Evolutionary conservation across 108 stramenopile species (phyloP), one percentile per base, ranked within the genome.

Genomic region (Thalassiosira profunda): DNA sequence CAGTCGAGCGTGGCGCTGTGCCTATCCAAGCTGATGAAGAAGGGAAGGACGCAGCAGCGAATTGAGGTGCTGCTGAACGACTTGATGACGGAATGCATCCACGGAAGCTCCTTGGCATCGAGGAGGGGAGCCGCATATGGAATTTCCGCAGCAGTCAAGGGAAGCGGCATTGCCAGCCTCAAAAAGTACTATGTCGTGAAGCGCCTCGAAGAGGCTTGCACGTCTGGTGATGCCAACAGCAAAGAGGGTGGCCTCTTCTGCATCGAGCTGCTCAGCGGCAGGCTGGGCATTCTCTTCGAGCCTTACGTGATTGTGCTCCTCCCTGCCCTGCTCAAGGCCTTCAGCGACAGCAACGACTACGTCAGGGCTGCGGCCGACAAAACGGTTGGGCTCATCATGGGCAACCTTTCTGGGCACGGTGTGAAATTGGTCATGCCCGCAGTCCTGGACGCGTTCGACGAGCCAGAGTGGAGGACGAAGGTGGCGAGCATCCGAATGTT

Each of bases 281-380:
- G 94, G 2, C 82, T 99, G 21, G 98, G 95, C 20, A 79, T 99
- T 31, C 89, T 99, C 5, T 99, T 99, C 67, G 99, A 99, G 67
- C 99, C 99, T 0, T 99, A 99, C 64, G 96, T 99, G 30, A 98
- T 99, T 34, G 95, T 94, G 8, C 78, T 99, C 6, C 84, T 99
- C 1, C 97, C 98, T 28, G 80, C 94, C n/a, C 85, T 99, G 37
- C 83, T 99, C 34, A 89, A 88, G 66, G 88, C 86, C 44, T 99
- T 98, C 82, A 84, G 90, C 38, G 98, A 99, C 51, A 79, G 85
- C 45, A 92, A 83, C 51, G 97, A 98, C 58, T 74, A 92, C 49
- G 98, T 99, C 5, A 86, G 99, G 8, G 83, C 83, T 54, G 98
- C 98, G 5, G 97, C 98, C 11, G 73, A 91, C 23, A 71, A 80